Conservation (phyloP, 1,284 basidiomycete genomes). For the Neolentinus lepideus region DNA sequence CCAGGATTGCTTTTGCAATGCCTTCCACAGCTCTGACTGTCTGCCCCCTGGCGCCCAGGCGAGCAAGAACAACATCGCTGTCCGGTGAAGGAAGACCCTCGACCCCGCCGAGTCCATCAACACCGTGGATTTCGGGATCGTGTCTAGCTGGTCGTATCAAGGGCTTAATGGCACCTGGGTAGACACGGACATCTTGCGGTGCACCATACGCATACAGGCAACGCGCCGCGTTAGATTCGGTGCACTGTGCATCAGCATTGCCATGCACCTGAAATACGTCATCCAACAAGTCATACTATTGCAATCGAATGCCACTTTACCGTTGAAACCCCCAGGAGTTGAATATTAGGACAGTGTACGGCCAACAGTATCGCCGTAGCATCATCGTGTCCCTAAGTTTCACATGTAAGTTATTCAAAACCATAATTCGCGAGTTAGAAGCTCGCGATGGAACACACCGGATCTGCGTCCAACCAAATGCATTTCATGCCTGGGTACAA, state of each 20-base stretch:
- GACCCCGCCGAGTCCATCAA: conserved; percentile 74
- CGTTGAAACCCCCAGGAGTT: conserved; percentile 74
- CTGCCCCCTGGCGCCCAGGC: conserved; percentile 35
- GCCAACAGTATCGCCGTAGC: conserved; percentile 76
- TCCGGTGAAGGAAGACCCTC: conserved; percentile 54
- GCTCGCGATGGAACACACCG: conserved; percentile 27
- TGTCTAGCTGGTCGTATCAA: conserved; percentile 34
- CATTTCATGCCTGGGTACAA: conserved; percentile 9
- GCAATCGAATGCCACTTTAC: conserved; percentile 30
- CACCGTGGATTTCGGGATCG: conserved; percentile 71
- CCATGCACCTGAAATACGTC: conserved; percentile 57
- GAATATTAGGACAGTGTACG: conserved; percentile 51
- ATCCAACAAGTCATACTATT: neutral
- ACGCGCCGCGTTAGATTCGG: conserved; percentile 64
- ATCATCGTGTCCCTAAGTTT: conserved; percentile 73
- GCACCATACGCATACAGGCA: conserved; percentile 68
- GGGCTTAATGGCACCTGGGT: conserved; percentile 62
- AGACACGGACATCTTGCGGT: conserved; percentile 46
- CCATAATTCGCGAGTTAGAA: neutral
- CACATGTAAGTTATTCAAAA: neutral
- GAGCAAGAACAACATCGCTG: conserved; percentile 37
- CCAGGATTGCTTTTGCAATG: conserved; percentile 49
- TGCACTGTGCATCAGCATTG: conserved; percentile 59
- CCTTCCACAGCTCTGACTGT: conserved; percentile 54
- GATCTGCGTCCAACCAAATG: conserved; percentile 53